Evolutionary conservation across 1,284 basidiomycete genomes (phyloP).

Genomic region (Spongispora temasekensis): DNA sequence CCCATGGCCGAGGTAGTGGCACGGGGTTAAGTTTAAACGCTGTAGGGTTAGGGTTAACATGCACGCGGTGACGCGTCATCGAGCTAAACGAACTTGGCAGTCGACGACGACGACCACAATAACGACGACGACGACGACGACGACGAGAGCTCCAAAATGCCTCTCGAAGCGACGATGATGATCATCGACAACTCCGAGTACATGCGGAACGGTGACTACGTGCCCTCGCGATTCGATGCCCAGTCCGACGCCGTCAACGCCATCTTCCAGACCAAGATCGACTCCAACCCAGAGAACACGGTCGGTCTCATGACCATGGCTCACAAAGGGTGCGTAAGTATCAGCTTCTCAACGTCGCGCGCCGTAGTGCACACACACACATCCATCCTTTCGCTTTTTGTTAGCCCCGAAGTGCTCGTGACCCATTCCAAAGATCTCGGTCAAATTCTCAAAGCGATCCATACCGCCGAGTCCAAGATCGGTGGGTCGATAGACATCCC

Average conservation of each 20-base stretch:
- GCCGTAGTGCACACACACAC: not conserved
- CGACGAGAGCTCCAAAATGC: constrained; percentile 58
- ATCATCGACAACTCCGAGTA: constrained; percentile 94
- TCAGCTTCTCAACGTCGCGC: not conserved
- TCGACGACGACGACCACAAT: constrained; percentile 22
- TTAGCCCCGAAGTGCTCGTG: constrained; percentile 92
- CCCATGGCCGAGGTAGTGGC: too few species aligned
- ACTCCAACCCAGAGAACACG: constrained; percentile 96
- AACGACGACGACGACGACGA: constrained; percentile 2
- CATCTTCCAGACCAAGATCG: constrained; percentile 92
- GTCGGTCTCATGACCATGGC: constrained; percentile 99
- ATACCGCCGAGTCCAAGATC: constrained; percentile 68
- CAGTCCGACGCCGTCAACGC: constrained; percentile 92
- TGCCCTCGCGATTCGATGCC: constrained; percentile 84
- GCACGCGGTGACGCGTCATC: constrained; percentile 26
- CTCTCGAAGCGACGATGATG: constrained; percentile 92
- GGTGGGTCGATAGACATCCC: constrained; percentile 83
- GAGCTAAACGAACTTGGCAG: constrained; percentile 13
- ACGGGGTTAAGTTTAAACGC: too few species aligned
- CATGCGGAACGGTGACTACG: constrained; percentile 96
- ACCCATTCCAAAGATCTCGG: constrained; percentile 96
- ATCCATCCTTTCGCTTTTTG: too few species aligned
- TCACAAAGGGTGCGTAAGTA: constrained; percentile 74
- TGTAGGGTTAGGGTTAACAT: constrained; percentile 23
- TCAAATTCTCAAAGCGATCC: constrained; percentile 83